Conservation (phyloP, 257 asterid genomes). For the Petrea volubilis region DNA sequence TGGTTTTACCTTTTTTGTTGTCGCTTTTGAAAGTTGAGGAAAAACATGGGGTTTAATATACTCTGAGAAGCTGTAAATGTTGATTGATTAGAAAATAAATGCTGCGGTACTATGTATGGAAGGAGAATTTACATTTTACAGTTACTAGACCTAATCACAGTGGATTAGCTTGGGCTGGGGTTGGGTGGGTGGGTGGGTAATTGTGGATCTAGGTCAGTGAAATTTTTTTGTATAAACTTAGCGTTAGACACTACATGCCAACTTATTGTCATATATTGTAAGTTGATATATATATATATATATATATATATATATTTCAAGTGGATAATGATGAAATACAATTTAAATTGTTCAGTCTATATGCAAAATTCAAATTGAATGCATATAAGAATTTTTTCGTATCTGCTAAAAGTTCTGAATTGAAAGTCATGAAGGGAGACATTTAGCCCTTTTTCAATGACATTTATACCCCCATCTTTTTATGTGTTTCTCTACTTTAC, state of each 20-base stretch:
- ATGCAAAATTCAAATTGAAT: too few relatives aligned
- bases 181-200: neutral
- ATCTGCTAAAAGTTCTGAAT: too few relatives aligned
- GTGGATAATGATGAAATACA: too few relatives aligned
- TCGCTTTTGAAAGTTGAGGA: slow-evolving; percentile 17
- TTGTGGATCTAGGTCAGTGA: neutral
- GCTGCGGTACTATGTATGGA: slow-evolving; percentile 50
- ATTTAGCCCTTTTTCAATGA: neutral
- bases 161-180: slow-evolving; percentile 2
- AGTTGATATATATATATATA: too few relatives aligned
- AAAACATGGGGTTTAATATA: slow-evolving; percentile 34
- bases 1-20: neutral
- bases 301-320: too few relatives aligned
- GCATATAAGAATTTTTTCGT: too few relatives aligned
- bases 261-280: too few relatives aligned
- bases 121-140: slow-evolving; percentile 47
- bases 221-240: too few relatives aligned
- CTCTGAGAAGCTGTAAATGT: slow-evolving; percentile 30
- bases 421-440: slow-evolving; percentile 19
- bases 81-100: slow-evolving; percentile 44
- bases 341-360: too few relatives aligned
- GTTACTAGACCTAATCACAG: slow-evolving; percentile 47
- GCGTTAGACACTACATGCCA: too few relatives aligned
- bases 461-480: slow-evolving; percentile 23
- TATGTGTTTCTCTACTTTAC: neutral